phyloP scores from a whole-genome alignment of 1,284 basidiomycete genomes.

The Ganoderma lucidum region DNA sequence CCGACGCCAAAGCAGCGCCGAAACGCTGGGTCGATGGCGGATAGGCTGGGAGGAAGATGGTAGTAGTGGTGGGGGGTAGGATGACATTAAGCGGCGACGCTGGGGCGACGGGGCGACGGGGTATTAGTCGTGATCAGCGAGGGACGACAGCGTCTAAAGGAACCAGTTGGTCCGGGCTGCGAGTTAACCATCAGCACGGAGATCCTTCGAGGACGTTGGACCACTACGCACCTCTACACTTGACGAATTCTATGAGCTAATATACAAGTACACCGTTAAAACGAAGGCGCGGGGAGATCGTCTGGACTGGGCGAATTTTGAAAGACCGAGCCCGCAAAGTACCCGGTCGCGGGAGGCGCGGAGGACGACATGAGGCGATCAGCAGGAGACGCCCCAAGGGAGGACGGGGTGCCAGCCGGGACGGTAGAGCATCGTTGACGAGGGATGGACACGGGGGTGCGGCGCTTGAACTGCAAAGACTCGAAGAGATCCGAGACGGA shows the following conservation, averaged over 20 bases:
- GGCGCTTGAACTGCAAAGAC: slow-evolving; percentile 45
- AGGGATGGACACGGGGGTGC: slow-evolving; percentile 33
- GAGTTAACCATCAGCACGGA: slow-evolving; percentile 3
- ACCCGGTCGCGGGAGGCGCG: slow-evolving; percentile 46
- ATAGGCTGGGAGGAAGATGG: slow-evolving; percentile 12
- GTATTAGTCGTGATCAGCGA: slow-evolving; percentile 37
- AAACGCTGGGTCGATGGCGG: slow-evolving; percentile 35
- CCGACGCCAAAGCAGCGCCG: slow-evolving; percentile 27
- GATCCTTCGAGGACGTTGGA: not conserved
- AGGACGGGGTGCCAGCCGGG: slow-evolving; percentile 40
- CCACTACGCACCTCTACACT: slow-evolving; percentile 50
- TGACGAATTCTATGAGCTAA: slow-evolving; percentile 42
- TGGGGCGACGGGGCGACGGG: slow-evolving; percentile 32
- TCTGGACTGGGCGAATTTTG: slow-evolving; percentile 84
- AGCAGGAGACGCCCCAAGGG: slow-evolving; percentile 39
- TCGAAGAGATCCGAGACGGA: slow-evolving; percentile 47
- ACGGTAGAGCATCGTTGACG: slow-evolving; percentile 36
- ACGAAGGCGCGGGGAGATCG: slow-evolving; percentile 72
- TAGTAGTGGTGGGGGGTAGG: slow-evolving; percentile 37
- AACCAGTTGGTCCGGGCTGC: slow-evolving; percentile 46
- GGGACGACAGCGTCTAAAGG: slow-evolving; percentile 40
- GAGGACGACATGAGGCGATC: slow-evolving; percentile 31
- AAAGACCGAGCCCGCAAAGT: slow-evolving; percentile 79
- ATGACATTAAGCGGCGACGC: slow-evolving; percentile 44
- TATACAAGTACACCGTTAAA: slow-evolving; percentile 51